phyloP scores from a whole-genome alignment of 495 filamentous ascomycete species.

The Tetracladium setigerum region DNA sequence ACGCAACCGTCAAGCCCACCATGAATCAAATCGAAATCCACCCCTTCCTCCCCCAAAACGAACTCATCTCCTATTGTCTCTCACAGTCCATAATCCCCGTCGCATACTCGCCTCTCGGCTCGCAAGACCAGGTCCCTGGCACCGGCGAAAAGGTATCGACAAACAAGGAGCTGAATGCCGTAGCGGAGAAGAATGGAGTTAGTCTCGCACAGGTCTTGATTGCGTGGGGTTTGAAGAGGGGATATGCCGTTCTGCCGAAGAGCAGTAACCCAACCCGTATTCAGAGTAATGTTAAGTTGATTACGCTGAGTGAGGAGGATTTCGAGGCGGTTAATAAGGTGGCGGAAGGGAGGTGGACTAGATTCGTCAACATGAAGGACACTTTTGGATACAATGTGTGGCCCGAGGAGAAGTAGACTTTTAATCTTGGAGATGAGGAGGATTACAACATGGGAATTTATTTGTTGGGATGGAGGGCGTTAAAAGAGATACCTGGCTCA shows the following conservation, averaged over 20 bases:
- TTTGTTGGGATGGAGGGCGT: no score
- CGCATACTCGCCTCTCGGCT: conserved; percentile 48
- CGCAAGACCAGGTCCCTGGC: conserved; percentile 57
- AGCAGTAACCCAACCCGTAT: conserved; percentile 40
- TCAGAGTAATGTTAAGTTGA: conserved; percentile 28
- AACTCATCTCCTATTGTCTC: conserved; percentile 23
- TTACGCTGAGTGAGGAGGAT: conserved; percentile 19
- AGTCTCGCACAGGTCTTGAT: conserved; percentile 34
- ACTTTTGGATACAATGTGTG: conserved; percentile 23
- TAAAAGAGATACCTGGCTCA: no score
- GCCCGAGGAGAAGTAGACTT: conserved; percentile 12
- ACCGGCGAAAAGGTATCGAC: conserved; percentile 59
- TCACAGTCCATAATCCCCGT: conserved; percentile 38
- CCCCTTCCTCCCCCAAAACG: conserved; percentile 48
- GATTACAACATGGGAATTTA: no score
- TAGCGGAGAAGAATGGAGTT: conserved; percentile 33
- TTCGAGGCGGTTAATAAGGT: conserved; percentile 50
- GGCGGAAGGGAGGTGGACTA: conserved; percentile 50
- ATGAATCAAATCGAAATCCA: conserved; percentile 91
- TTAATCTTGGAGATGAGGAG: no score
- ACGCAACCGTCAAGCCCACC: conserved; percentile 53
- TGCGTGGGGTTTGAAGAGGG: conserved; percentile 43
- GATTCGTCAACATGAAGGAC: conserved; percentile 81
- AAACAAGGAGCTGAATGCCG: conserved; percentile 40
- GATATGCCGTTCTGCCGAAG: conserved; percentile 42